Evolutionary conservation across 306 rosid species (phyloP).

Genomic region (Leucaena leucocephala): DNA sequence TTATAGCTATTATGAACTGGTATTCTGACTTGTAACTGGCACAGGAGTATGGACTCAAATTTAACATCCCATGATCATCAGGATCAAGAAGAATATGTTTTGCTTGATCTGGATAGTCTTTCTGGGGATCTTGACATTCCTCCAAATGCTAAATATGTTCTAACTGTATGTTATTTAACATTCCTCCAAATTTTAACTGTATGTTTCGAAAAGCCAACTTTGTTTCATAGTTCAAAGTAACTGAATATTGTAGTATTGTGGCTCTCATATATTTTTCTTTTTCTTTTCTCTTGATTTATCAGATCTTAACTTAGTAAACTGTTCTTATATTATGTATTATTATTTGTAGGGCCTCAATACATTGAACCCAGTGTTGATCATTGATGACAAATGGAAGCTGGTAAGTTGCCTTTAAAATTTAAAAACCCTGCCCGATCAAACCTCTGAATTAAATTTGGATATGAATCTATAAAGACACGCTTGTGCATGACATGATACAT

Average conservation of each 20-base stretch:
- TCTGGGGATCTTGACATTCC: conserved; percentile 57
- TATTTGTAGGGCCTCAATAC: conserved; percentile 76
- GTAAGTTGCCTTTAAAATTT: conserved; percentile 47
- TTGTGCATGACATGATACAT: background rate
- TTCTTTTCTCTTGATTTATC: background rate
- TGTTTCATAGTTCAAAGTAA: background rate
- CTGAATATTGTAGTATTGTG: background rate
- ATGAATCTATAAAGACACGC: background rate
- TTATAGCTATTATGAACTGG: background rate
- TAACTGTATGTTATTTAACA: conserved; percentile 51
- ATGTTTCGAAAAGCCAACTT: background rate
- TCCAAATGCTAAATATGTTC: conserved; percentile 72
- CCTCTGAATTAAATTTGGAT: background rate
- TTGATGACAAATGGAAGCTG: conserved; percentile 68
- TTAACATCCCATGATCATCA: conserved; percentile 26
- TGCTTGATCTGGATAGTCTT: conserved; percentile 68
- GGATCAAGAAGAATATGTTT: conserved; percentile 70
- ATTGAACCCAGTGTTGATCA: conserved; percentile 66
- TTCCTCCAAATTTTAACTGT: no score
- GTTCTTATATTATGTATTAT: conserved; percentile 30
- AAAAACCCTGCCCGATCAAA: background rate
- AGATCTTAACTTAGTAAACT: conserved; percentile 3
- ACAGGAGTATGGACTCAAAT: conserved; percentile 59
- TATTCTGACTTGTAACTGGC: background rate
- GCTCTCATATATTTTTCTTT: conserved; percentile 8